Evolutionary conservation across 441 rosid species (phyloP), one percentile per base, ranked within the genome.

Genomic region (Erodium trifolium): DNA sequence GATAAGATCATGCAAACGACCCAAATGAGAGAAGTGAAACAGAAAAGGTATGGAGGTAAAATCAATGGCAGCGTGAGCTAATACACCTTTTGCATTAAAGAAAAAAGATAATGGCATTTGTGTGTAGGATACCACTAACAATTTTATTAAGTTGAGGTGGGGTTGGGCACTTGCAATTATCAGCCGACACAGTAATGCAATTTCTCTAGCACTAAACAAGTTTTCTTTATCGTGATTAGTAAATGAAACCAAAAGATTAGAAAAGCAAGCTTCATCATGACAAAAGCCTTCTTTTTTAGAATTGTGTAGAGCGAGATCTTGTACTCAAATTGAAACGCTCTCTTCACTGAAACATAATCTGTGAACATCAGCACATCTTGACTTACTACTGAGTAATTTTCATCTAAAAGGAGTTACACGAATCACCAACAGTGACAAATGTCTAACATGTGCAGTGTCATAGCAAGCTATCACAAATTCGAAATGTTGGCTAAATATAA

Each of bases 181-280:
- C 64, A 63, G 65, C 70, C 68, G 72, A 78, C 78, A 76, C 63
- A 64, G 63, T 66, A 53, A 31, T 63, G 41, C 41, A 63, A 31
- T 63, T 29, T 63, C 66, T 31, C 31, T 63, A 63, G 41, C 66
- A 63, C 66, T 63, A 13, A 63, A 63, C 66, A 29, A 63, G 41
- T 63, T 29, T 63, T 63, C 66, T 63, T 63, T 63, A 63, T 29
- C 35, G 13, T 31, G 66, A 35, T 63, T 63, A 31, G 66, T 63
- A 63, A 53, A 53, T 63, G 41, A 63, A 29, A 12, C 66, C 39
- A 63, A 31, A 31, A 63, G 37, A 62, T 12, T 13, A 27, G 37
- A 12, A 16, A 62, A 63, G 66, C 66, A 29, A 29, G 7, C 57
- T 49, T 49, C 57, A 49, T 49, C 57, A n/a, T 49, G 57, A 49